Percentiles rank a stretch among this genome's conserved stretches.
These are phyloP conservation scores for Syzygium malaccense DNA, from an alignment of 441 rosid genomes.

Conservation along the genomic window DNA sequence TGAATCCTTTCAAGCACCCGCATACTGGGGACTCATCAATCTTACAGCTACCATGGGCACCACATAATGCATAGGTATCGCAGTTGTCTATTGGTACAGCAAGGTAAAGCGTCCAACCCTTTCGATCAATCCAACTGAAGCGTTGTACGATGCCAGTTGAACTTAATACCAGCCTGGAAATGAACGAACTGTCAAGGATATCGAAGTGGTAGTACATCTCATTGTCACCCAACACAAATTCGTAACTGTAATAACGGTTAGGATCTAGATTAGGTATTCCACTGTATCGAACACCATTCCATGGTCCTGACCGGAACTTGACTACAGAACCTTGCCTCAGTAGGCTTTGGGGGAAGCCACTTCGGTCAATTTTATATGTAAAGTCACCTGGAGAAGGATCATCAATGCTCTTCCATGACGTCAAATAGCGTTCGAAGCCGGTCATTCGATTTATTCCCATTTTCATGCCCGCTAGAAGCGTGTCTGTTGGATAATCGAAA, in stretches of 20 bases:
- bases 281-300: not conserved
- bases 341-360: not conserved
- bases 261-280: not conserved
- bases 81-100: constrained; percentile 1
- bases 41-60: constrained; percentile 4
- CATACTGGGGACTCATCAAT: constrained; percentile 10
- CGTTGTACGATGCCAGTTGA: constrained; percentile 1
- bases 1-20: constrained; percentile 17
- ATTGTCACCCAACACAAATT: constrained; percentile 4
- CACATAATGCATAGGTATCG: constrained; percentile 12
- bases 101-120: not conserved
- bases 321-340: not conserved
- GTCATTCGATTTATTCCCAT: not conserved
- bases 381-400: not conserved
- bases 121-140: not conserved
- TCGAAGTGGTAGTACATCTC: constrained; percentile 1
- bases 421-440: not conserved
- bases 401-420: not conserved
- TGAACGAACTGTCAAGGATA: not conserved
- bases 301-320: not conserved
- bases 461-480: not conserved
- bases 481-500: too few species aligned
- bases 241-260: not conserved
- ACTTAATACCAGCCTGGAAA: not conserved
- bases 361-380: not conserved